phyloP scores from a whole-genome alignment of 1,284 basidiomycete species.

The Rhodotorula sp. region DNA sequence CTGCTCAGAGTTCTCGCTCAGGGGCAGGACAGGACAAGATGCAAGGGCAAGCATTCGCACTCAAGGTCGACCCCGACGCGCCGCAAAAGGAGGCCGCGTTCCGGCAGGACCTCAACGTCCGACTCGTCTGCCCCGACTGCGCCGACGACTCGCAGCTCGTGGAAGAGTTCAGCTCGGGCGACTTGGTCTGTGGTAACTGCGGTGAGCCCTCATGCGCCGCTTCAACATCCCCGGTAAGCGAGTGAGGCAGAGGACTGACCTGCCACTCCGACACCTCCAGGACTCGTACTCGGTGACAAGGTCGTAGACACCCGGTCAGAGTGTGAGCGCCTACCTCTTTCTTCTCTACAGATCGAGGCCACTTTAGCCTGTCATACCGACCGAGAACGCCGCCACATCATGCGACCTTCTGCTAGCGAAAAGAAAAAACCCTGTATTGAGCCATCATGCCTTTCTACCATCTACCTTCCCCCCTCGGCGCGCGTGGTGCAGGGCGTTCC shows the following conservation, averaged over 20 bases:
- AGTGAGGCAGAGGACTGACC: background rate
- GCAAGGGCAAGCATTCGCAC: constrained; percentile 30
- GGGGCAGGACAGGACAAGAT: background rate
- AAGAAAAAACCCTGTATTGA: constrained; percentile 12
- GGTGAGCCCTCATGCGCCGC: constrained; percentile 60
- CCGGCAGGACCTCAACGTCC: constrained; percentile 75
- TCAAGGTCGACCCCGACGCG: constrained; percentile 34
- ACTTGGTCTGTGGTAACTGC: constrained; percentile 95
- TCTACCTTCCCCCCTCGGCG: constrained; percentile 19
- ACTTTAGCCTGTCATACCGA: background rate
- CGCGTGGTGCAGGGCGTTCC: constrained; percentile 61
- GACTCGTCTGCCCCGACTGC: constrained; percentile 92
- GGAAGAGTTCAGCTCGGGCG: constrained; percentile 96
- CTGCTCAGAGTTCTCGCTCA: background rate
- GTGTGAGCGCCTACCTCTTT: constrained; percentile 55
- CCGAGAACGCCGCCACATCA: background rate
- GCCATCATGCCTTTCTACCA: constrained; percentile 42
- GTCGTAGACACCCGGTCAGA: constrained; percentile 98
- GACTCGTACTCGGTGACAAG: constrained; percentile 79
- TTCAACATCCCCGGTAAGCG: background rate
- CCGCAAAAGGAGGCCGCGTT: constrained; percentile 22
- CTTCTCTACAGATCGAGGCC: no score
- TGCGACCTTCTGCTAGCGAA: background rate
- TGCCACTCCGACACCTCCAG: constrained; percentile 6
- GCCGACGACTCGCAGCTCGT: constrained; percentile 88